phyloP scores from a whole-genome alignment of 2,329 filamentous ascomycete genomes.

The Clarireedia paspali region DNA sequence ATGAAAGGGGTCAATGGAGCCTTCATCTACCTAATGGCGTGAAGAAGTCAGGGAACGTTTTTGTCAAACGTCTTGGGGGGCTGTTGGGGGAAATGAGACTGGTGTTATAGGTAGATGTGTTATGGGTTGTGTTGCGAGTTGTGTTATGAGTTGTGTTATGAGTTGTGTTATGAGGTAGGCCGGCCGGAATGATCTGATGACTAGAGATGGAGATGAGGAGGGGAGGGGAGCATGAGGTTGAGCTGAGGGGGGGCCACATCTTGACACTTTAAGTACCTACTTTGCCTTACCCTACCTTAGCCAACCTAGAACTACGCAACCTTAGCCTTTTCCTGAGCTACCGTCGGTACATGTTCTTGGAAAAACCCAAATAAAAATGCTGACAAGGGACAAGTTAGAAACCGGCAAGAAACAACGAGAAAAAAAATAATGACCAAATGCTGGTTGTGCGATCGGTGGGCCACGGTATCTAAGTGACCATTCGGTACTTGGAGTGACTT shows the following conservation, averaged over 20 bases:
- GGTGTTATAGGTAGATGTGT: constrained; percentile 4
- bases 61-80: background rate
- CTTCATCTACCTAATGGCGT: constrained; percentile 3
- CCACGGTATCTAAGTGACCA: constrained; percentile 35
- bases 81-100: constrained; percentile 1
- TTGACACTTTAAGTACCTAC: constrained; percentile 16
- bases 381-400: constrained; percentile 17
- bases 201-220: background rate
- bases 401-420: constrained; percentile 10
- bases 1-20: constrained; percentile 6
- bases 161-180: no score
- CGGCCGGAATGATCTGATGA: constrained; percentile 22
- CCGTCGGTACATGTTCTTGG: constrained; percentile 23
- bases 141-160: no score
- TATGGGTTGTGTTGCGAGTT: no score
- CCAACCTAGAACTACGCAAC: no score
- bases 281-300: no score
- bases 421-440: constrained; percentile 10
- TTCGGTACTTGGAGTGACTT: constrained; percentile 30
- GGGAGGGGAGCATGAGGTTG: background rate
- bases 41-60: constrained; percentile 1
- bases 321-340: background rate
- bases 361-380: constrained; percentile 21
- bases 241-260: constrained; percentile 12
- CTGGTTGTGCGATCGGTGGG: constrained; percentile 23